These are phyloP conservation scores for Plantago elongata DNA, from an alignment of 257 asterid species.

Conservation along the genomic window DNA sequence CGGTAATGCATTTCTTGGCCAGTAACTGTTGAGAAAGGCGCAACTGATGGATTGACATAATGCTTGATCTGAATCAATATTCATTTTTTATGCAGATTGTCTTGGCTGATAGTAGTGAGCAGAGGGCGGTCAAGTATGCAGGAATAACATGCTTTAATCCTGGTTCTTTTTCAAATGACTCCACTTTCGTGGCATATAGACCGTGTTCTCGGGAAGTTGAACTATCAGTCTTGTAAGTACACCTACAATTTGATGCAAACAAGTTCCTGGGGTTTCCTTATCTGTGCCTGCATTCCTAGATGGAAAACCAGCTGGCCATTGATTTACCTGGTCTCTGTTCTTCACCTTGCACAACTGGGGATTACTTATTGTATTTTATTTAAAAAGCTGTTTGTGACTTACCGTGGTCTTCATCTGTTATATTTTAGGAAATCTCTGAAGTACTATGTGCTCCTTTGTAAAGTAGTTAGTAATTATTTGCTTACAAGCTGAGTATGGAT, in stretches of 20 bases:
- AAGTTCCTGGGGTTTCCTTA: constrained; percentile 5
- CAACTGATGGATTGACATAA: constrained; percentile 7
- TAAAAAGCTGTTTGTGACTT: too few relatives aligned
- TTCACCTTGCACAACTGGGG: too few relatives aligned
- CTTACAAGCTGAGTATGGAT: too few relatives aligned
- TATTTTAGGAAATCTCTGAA: too few relatives aligned
- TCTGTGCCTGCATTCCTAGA: not conserved
- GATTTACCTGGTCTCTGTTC: too few relatives aligned
- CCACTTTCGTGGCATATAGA: constrained; percentile 71
- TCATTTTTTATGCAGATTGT: constrained; percentile 57
- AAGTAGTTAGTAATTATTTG: too few relatives aligned
- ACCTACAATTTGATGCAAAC: constrained; percentile 12
- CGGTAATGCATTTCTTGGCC: constrained; percentile 43
- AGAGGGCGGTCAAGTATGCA: constrained; percentile 66
- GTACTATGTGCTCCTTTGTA: too few relatives aligned
- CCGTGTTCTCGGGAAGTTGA: constrained; percentile 89
- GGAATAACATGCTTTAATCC: constrained; percentile 94
- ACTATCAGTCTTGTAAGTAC: constrained; percentile 57
- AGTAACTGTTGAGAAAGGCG: too few relatives aligned
- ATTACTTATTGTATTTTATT: too few relatives aligned
- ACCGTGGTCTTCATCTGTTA: too few relatives aligned
- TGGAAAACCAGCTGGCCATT: too few relatives aligned
- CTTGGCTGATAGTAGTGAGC: constrained; percentile 89
- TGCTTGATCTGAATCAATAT: not conserved
- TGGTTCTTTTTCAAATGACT: constrained; percentile 87